Evolutionary conservation across 2,329 filamentous ascomycete species (phyloP), one percentile per base, ranked within the genome.

Genomic region (Sporothrix inflata): DNA sequence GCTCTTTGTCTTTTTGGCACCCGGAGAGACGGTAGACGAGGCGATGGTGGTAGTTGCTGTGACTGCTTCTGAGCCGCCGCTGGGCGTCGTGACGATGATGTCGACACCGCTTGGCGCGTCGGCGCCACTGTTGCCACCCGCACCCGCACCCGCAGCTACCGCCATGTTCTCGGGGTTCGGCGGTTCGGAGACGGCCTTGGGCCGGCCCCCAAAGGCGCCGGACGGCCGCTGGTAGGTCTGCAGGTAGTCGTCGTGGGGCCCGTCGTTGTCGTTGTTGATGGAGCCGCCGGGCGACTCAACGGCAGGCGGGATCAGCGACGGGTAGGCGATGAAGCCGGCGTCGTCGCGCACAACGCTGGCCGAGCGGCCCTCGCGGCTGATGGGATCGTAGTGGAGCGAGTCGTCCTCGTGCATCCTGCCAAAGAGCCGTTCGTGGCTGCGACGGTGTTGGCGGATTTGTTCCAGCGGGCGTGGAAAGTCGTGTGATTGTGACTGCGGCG

Each of bases 311-410:
- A 83, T 78, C 7, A 76, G 74, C 30, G 76, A 74, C 9, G 81
- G 81, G 67, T 78, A 83, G 3, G 77, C 77, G 30, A 82, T 73
- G 42, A 77, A 73, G 45, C 79, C 80, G 8, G 76, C 63, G 11
- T 72, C 74, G 66, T 82, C 79, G 71, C 78, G 77, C n/a, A 80
- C 74, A 5, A 83, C 73, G 5, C 77, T 79, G 34, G 75, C 75
- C 1, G 72, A 69, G 4, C 78, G 78, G 55, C 79, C 81, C 0
- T 77, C 57, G 7, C 74, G 73, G 19, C 72, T 27, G 11, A 76
- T 74, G 21, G 76, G 77, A 30, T 81, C 79, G 66, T 79, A 75
- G 8, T 75, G 77, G 14, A 82, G 34, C 4, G 51, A 30, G n/a
- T 19, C 27, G 19, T 65, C 38, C 27, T 61, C 67, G 55, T 63